phyloP scores from a whole-genome alignment of 2,329 filamentous ascomycete genomes.

The Colletotrichum horii region DNA sequence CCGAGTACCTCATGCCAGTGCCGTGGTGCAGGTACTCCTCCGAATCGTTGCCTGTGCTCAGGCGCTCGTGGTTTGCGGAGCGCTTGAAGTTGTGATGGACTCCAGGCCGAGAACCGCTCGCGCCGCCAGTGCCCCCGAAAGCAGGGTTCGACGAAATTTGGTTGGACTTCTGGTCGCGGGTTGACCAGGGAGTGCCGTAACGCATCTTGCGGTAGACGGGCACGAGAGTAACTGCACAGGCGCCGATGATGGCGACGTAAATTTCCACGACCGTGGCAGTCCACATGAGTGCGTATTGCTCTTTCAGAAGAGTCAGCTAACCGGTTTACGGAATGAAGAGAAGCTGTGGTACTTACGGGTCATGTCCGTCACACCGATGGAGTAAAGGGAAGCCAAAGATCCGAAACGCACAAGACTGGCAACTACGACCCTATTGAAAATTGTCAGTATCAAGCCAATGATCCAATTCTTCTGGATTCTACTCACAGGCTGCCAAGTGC shows the following conservation, averaged over 20 bases:
- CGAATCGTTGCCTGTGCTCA: neutral
- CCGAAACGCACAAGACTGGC: constrained; percentile 4
- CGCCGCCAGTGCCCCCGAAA: neutral
- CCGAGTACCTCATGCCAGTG: neutral
- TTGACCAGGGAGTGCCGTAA: constrained; percentile 3
- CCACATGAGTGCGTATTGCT: constrained; percentile 11
- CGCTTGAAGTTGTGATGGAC: neutral
- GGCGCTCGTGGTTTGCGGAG: neutral
- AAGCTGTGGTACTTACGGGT: neutral
- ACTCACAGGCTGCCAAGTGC: neutral
- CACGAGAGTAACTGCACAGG: constrained; percentile 1
- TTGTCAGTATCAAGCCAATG: neutral
- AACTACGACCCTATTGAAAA: neutral
- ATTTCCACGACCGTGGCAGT: constrained; percentile 8
- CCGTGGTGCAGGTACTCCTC: constrained; percentile 1
- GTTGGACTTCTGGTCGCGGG: constrained; percentile 1
- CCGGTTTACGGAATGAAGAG: neutral
- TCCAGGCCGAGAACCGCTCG: neutral
- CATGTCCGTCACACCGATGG: neutral
- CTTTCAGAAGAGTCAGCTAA: neutral
- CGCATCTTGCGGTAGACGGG: constrained; percentile 3
- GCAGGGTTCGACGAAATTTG: neutral
- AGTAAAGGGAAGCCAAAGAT: neutral
- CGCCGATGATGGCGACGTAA: constrained; percentile 1
- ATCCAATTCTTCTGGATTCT: neutral